phyloP scores from a whole-genome alignment of 805 yeast species.

The Ogataea trehalophila region DNA sequence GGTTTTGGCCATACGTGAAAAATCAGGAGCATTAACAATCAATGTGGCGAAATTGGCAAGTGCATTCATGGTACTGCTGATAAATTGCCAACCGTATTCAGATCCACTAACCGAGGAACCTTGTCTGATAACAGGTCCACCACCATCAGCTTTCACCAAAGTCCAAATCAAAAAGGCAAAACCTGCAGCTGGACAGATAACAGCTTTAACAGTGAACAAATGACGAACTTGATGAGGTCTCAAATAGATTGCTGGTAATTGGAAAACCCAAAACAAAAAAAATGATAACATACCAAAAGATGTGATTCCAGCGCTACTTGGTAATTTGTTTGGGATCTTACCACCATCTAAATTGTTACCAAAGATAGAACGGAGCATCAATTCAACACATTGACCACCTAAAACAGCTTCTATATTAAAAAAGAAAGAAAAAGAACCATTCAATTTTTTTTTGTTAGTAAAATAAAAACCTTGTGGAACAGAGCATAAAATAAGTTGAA shows the following conservation, averaged over 20 bases:
- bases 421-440: too few species aligned
- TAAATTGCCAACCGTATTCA: conserved; percentile 77
- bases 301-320: conserved; percentile 44
- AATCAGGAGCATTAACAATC: conserved; percentile 85
- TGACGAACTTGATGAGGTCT: conserved; percentile 81
- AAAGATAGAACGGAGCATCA: conserved; percentile 75
- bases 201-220: conserved; percentile 77
- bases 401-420: conserved; percentile 49
- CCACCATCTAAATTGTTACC: conserved; percentile 54
- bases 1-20: conserved; percentile 73
- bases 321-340: conserved; percentile 57
- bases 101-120: conserved; percentile 49
- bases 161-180: conserved; percentile 83
- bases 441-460: too few species aligned
- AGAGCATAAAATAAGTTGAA: too few species aligned
- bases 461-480: too few species aligned
- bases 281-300: conserved; percentile 71
- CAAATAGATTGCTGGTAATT: conserved; percentile 76
- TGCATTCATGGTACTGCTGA: conserved; percentile 71
- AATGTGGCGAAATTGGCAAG: conserved; percentile 87
- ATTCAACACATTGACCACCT: conserved; percentile 76
- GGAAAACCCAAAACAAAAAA: conserved; percentile 76
- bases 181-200: conserved; percentile 77
- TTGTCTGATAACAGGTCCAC: conserved; percentile 65
- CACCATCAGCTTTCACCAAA: conserved; percentile 71